Percentiles rank a stretch among this genome's conserved stretches.
Conservation (phyloP, 1,284 basidiomycete species). For the Ceratobasidium sp. region DNA sequence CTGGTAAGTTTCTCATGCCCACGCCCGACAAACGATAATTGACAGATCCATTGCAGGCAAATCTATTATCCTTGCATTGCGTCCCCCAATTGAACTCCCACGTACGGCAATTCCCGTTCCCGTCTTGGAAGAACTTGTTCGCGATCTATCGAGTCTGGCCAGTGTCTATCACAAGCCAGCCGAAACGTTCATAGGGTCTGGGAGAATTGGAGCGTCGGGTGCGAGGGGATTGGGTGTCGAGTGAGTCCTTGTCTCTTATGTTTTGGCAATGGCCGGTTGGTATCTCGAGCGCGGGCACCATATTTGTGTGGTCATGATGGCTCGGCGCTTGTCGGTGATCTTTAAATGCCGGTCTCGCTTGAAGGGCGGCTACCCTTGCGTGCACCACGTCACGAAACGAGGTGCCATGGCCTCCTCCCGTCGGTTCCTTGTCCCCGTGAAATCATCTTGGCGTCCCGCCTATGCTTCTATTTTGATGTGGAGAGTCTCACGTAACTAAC, state of each 20-base stretch:
- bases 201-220: constrained; percentile 83
- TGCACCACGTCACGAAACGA: no score
- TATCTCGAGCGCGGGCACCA: neutral
- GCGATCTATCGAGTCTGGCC: constrained; percentile 85
- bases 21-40: no score
- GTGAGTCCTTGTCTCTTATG: constrained; percentile 52
- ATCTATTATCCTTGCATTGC: constrained; percentile 84
- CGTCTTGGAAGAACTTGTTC: constrained; percentile 90
- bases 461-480: no score
- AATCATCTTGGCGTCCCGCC: no score
- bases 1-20: constrained; percentile 59
- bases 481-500: no score
- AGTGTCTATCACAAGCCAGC: constrained; percentile 97
- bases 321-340: no score
- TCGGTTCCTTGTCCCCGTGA: no score
- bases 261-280: neutral
- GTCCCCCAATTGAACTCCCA: constrained; percentile 93
- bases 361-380: no score
- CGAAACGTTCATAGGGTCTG: constrained; percentile 87
- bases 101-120: constrained; percentile 88
- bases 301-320: no score
- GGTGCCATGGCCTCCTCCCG: no score
- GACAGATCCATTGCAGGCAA: neutral
- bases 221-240: constrained; percentile 74
- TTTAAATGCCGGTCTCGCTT: no score